These are phyloP conservation scores for Metschnikowia noctiluminum DNA, from an alignment of 805 yeast species.

Conservation along the genomic window DNA sequence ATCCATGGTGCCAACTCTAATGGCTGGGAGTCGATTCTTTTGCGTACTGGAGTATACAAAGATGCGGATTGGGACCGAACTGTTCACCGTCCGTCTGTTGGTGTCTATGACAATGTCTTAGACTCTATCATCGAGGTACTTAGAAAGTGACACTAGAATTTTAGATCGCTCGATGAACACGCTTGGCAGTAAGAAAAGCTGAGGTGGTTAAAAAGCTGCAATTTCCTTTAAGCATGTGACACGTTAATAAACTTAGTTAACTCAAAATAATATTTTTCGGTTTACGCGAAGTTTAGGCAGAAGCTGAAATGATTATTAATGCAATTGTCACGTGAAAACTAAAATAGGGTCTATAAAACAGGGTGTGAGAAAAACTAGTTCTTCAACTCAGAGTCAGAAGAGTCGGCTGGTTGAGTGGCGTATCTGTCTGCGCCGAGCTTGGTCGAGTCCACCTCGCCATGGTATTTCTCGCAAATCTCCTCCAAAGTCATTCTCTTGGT, in stretches of 20 bases:
- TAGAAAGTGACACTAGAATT: background rate
- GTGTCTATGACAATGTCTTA: slow-evolving; percentile 47
- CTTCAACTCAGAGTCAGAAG: slow-evolving; percentile 36
- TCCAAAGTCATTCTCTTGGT: slow-evolving; percentile 90
- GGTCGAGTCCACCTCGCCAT: slow-evolving; percentile 65
- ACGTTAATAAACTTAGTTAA: too few relatives aligned
- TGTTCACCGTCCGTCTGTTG: slow-evolving; percentile 45
- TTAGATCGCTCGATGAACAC: background rate
- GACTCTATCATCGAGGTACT: slow-evolving; percentile 37
- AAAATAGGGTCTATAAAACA: background rate
- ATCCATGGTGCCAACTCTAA: slow-evolving; percentile 82
- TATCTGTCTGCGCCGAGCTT: slow-evolving; percentile 40
- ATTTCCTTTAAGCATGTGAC: too few relatives aligned
- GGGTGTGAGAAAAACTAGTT: slow-evolving; percentile 3
- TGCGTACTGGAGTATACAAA: slow-evolving; percentile 82
- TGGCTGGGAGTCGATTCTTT: slow-evolving; percentile 87
- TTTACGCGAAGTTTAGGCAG: too few relatives aligned
- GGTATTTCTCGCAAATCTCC: slow-evolving; percentile 74
- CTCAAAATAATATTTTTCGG: too few relatives aligned
- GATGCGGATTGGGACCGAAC: slow-evolving; percentile 48
- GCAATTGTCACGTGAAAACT: background rate
- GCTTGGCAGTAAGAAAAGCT: too few relatives aligned
- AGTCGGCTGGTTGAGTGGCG: slow-evolving; percentile 28
- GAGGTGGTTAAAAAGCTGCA: too few relatives aligned
- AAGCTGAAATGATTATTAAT: background rate